Evolutionary conservation across 176 grass and related monocot genomes (phyloP).

Genomic region (Hordeum marinum): DNA sequence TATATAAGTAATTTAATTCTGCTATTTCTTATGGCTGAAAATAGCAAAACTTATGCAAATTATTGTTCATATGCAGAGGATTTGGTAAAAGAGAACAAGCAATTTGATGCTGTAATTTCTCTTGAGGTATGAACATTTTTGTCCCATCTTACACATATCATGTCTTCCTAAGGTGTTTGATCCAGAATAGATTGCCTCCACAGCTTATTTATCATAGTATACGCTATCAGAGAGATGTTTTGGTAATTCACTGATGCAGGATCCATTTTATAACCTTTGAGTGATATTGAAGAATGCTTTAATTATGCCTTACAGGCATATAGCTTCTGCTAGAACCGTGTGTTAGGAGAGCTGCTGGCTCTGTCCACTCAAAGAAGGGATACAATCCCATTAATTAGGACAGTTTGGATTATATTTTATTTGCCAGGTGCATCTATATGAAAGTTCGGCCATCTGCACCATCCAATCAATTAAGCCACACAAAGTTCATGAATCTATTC

Average conservation of each 20-base stretch:
- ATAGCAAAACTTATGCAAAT: conserved; percentile 30
- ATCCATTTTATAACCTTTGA: not conserved
- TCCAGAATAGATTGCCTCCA: not conserved
- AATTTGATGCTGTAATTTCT: conserved; percentile 95
- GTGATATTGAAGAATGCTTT: not conserved
- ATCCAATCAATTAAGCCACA: not conserved
- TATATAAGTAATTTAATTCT: not conserved
- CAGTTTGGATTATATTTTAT: not conserved
- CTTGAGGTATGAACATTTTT: conserved; percentile 59
- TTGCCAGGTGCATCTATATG: not conserved
- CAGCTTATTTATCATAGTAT: not conserved
- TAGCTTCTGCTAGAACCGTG: not conserved
- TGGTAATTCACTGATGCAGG: not conserved
- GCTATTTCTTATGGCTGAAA: conserved; percentile 20
- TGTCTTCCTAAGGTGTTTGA: not conserved
- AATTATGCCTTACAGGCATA: not conserved
- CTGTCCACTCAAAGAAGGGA: not conserved
- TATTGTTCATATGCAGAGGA: conserved; percentile 59
- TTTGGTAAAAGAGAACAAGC: conserved; percentile 70
- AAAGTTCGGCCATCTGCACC: not conserved
- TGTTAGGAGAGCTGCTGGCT: not conserved
- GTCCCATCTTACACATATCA: not conserved
- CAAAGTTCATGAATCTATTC: not conserved
- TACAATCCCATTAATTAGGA: not conserved
- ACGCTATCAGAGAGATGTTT: not conserved